phyloP scores from a whole-genome alignment of 306 rosid species.

The Trifolium subterraneum region DNA sequence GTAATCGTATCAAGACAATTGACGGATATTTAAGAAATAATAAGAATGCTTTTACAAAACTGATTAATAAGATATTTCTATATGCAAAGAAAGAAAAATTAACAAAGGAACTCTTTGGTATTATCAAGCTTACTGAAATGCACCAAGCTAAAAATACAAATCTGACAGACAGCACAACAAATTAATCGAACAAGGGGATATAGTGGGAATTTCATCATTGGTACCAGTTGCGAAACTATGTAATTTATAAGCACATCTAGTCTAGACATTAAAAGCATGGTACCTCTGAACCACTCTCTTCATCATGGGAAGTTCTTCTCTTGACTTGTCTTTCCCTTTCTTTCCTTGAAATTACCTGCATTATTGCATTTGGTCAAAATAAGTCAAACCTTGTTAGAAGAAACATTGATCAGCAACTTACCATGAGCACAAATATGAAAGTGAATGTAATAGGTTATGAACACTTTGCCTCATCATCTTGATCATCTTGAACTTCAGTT shows the following conservation, averaged over 20 bases:
- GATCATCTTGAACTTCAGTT: constrained; percentile 65
- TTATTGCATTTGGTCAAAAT: constrained; percentile 50
- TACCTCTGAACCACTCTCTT: constrained; percentile 82
- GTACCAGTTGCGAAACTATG: constrained; percentile 34
- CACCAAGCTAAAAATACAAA: neutral
- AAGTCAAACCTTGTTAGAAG: constrained; percentile 40
- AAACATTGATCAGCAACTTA: constrained; percentile 39
- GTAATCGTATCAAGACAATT: constrained; percentile 17
- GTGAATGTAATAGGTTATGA: constrained; percentile 43
- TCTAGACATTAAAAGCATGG: constrained; percentile 1
- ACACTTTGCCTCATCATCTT: constrained; percentile 70
- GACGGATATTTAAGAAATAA: neutral
- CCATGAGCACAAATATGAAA: constrained; percentile 42
- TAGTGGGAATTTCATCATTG: constrained; percentile 12
- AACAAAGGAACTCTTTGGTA: constrained; percentile 1
- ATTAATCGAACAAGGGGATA: constrained; percentile 22
- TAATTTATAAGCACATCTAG: constrained; percentile 18
- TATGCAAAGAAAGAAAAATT: neutral
- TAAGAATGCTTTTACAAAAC: constrained; percentile 29
- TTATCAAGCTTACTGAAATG: constrained; percentile 20
- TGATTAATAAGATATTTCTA: constrained; percentile 9
- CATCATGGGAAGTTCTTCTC: constrained; percentile 63
- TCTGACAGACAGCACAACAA: constrained; percentile 9
- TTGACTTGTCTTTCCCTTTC: constrained; percentile 65
- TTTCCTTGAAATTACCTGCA: constrained; percentile 62